Conservation (phyloP, 192 early-diverging fungal genomes). For the Backusella westeae region DNA sequence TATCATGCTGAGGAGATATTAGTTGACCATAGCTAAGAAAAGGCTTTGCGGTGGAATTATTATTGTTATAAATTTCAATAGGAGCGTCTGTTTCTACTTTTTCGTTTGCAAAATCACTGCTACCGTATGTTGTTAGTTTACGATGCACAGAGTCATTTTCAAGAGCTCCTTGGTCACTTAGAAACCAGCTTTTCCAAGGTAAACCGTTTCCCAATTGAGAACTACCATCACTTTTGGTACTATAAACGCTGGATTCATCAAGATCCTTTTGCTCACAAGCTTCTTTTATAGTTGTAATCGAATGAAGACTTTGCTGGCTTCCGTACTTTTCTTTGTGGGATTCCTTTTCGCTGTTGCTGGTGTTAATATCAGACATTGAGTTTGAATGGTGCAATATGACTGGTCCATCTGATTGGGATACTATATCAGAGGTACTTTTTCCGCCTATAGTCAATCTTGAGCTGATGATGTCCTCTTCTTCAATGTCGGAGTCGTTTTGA, state of each 20-base stretch:
- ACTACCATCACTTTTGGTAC: background rate
- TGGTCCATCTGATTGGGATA: background rate
- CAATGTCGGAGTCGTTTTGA: background rate
- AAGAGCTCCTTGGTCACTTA: background rate
- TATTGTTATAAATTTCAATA: background rate
- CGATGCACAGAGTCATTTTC: background rate
- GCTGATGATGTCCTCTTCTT: background rate
- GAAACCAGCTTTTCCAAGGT: slow-evolving; percentile 10
- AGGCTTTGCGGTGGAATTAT: background rate
- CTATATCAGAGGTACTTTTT: background rate
- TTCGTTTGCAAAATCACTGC: slow-evolving; percentile 1
- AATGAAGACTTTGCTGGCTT: background rate
- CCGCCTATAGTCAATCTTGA: background rate
- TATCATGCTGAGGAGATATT: background rate
- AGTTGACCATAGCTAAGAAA: background rate
- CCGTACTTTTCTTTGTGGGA: background rate
- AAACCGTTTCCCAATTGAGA: background rate
- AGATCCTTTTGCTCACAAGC: background rate
- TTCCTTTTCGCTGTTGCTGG: background rate
- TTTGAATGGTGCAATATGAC: background rate
- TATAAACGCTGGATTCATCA: background rate
- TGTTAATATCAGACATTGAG: slow-evolving; percentile 1
- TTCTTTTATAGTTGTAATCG: background rate
- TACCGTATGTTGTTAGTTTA: background rate
- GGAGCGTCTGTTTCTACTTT: slow-evolving; percentile 4